Evolutionary conservation across 2,329 filamentous ascomycete species (phyloP), one percentile per base, ranked within the genome.

Genomic region (Septoria linicola): DNA sequence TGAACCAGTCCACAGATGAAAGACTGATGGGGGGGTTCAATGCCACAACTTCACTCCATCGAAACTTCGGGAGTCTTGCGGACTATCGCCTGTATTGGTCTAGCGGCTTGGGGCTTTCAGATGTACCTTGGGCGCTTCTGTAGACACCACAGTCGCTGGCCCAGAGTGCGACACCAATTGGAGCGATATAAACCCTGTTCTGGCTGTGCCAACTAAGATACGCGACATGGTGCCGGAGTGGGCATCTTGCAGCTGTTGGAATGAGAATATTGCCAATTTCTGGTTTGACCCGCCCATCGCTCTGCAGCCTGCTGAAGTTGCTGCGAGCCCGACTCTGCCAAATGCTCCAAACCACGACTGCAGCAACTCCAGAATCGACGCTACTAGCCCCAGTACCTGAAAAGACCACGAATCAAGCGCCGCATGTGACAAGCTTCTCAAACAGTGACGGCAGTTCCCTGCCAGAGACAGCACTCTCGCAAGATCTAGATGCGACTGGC

Each of bases 261-360:
- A 55, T 35, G 36, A 43, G 3, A 50, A 46, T n/a, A 37, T 58
- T 6, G 55, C 55, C 8, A 60, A 59, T 13, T 56, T 48, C 44
- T 52, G 55, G 45, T 61, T 56, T 21, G 59, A 59, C 37, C 58
- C 61, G 4, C 58, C 61, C 8, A 52, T 56, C 17, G 55, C 59
- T 6, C 25, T 63, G 19, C 46, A 56, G 14, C 40, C 17, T 8
- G 36, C 32, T 11, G 21, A 36, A 11, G 47, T 25, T 19, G 51
- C 40, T 10, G 44, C 50, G n/a, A 32, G 16, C 5, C 27, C 43
- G 2, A 55, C 51, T 1, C 11, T 49, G 10, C 41, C 51, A 5
- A n/a, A 41, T 31, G 14, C 10, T 31, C 3, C 30, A 20, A n/a
- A 34, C 17, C 11, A 53, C 43, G 11, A 52, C 34, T n/a, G 13